Evolutionary conservation across 805 yeast genomes (phyloP), one percentile per base, ranked within the genome.

Genomic region (Candida vaughaniae): DNA sequence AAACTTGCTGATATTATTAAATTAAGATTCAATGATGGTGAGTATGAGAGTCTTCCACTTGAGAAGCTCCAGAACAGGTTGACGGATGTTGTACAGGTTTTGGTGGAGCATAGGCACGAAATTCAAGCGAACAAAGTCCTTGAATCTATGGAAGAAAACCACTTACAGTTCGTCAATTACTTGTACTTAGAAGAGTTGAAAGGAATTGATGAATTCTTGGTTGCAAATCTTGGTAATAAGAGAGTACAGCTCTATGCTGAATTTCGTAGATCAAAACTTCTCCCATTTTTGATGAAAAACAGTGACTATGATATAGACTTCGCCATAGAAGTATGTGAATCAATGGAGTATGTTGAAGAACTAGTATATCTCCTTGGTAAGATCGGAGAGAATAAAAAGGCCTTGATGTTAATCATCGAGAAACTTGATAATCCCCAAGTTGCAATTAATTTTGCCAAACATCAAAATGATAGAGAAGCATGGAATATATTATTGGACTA

Each of bases 361-460:
- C 66, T 89, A 27, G 95, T 93, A 0, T 89, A 78, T 51, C 60
- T 93, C 20, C 71, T 87, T 43, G 95, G 95, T 4, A 78, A 79
- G 49, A 80, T 85, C 17, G 98, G 99, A 1, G 85, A 85, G 47
- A 78, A 81, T 39, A 73, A 73, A 43, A 75, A 78, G 43, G 98
- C 98, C 0, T 62, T 91, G 49, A 73, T 69, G 39, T 65, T 93
- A 29, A 88, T 93, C 11, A 79, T 89, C 26, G 83, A 85, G 45
- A 75, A 85, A 48, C 62, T 90, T 35, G 72, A 82, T 37, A 93
- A 91, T 54, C 91, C 96, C 0, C 73, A 75, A 27, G 70, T 76
- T 45, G 98, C 98, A 0, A 84, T 93, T 16, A 73, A 71, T 12
- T 93, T 89, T 69, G 93, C 90, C 1, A 73, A 70, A 34, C 71